These are phyloP conservation scores for Funneliformis geosporum DNA, from an alignment of 192 early-diverging fungal genomes.

Conservation along the genomic window DNA sequence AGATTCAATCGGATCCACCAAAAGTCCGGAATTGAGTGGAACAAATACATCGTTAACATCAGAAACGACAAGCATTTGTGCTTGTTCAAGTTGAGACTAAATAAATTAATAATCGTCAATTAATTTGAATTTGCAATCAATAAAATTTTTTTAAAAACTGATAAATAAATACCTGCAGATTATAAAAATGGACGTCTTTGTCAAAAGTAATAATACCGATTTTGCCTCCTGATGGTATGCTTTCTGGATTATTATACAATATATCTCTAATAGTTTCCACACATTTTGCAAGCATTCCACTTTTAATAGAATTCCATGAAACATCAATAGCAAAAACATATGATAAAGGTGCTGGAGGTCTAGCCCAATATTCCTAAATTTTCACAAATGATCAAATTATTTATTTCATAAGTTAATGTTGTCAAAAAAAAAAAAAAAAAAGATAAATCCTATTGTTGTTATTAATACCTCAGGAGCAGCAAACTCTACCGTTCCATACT, in stretches of 20 bases:
- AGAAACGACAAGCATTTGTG: constrained; percentile 93
- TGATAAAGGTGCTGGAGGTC: constrained; percentile 65
- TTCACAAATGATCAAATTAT: neutral
- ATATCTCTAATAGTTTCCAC: constrained; percentile 68
- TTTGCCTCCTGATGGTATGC: constrained; percentile 48
- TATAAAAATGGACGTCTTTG: constrained; percentile 92
- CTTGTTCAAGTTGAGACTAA: constrained; percentile 77
- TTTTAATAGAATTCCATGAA: constrained; percentile 81
- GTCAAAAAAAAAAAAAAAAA: no score
- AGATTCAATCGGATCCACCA: constrained; percentile 85
- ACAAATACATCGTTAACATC: constrained; percentile 94
- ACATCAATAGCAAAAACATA: constrained; percentile 97
- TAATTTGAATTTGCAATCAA: neutral
- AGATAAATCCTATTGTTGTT: neutral
- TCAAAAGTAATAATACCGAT: constrained; percentile 93
- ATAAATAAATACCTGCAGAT: constrained; percentile 64
- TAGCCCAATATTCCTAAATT: constrained; percentile 65
- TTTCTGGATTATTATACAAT: constrained; percentile 56
- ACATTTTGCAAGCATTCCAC: constrained; percentile 73
- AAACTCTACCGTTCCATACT: constrained; percentile 90
- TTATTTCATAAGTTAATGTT: neutral
- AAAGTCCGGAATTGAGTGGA: constrained; percentile 86
- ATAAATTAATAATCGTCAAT: neutral
- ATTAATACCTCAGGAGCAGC: constrained; percentile 65
- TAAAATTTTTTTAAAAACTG: neutral